Base-by-base conservation (phyloP, 441 rosid species). In the Pelargonium cotyledonis region DNA sequence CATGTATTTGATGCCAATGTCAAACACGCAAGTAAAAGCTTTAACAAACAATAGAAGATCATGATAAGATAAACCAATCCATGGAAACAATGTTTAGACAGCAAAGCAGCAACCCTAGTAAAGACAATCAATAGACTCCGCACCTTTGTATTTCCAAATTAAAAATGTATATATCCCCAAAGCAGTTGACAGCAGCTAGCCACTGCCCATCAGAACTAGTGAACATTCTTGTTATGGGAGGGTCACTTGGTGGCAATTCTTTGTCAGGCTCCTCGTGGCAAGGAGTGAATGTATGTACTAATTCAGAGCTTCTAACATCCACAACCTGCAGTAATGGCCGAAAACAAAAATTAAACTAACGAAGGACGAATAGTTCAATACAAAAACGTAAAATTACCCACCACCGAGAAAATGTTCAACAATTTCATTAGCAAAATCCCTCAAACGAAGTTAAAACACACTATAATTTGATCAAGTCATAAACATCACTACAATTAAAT, bases 151-250 rank as follows among this genome's bases (percentile, higher is more conserved):
- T 85, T 76, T 92, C 93, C 75, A 92, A 83, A 79, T 90, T 86
- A 80, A 88, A 90, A 44, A 95, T 70, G 65, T 92, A 88, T 21
- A 90, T 70, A 84, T 95, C 98, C 60, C 98, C 97, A 83, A 89
- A 90, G 80, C 98, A 95, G 77, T 86, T 95, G 70, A 88, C 61
- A 29, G 98, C 97, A 76, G 97, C 95, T 72, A 95, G 75, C 95
- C 99, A 92, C 70, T 83, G 92, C 77, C 90, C 98, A 84, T 90
- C 87, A 66, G 83, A 76, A 77, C 97, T 95, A 9, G 88, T 81
- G 70, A 86, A 86, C 90, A 95, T 75, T 82, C 84, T 90, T 70
- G 97, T 95, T 75, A 95, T 82, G n/a, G 97, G 95, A 71, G 92
- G 93, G 76, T 88, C 98, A 35, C 68, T 71, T 31, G 91, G 86